These are phyloP conservation scores for Lactarius evosmus DNA, from an alignment of 768 basidiomycete genomes.

Conservation along the genomic window DNA sequence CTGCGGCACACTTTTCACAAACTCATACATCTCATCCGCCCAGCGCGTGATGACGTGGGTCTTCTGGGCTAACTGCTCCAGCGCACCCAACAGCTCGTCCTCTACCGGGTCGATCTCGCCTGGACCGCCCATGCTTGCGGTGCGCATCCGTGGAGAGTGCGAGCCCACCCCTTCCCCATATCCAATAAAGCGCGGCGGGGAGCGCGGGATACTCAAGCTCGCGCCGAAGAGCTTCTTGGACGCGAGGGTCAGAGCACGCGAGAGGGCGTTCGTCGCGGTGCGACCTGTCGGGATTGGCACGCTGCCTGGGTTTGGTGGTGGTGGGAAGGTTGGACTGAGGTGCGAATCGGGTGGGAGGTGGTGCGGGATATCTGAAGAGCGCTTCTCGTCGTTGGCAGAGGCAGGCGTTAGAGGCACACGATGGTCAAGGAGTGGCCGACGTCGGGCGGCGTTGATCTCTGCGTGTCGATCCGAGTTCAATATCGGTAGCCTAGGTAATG, in stretches of 20 bases:
- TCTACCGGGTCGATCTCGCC: slow-evolving; percentile 58
- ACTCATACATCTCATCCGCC: slow-evolving; percentile 93
- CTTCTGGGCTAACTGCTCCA: slow-evolving; percentile 95
- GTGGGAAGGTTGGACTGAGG: slow-evolving; percentile 54
- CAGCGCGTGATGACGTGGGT: slow-evolving; percentile 90
- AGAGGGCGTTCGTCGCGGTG: slow-evolving; percentile 67
- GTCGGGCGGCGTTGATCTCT: slow-evolving; percentile 65
- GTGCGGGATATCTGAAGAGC: slow-evolving; percentile 33
- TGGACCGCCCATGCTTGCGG: slow-evolving; percentile 38
- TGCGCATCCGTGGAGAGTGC: slow-evolving; percentile 37
- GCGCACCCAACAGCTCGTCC: slow-evolving; percentile 69
- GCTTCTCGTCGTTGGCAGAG: slow-evolving; percentile 47
- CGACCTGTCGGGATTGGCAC: slow-evolving; percentile 63
- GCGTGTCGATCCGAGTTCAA: slow-evolving; percentile 24
- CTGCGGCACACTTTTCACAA: slow-evolving; percentile 79
- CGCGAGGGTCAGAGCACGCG: slow-evolving; percentile 74
- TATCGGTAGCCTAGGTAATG: neutral
- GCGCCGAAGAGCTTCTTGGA: slow-evolving; percentile 79
- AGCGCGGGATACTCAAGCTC: slow-evolving; percentile 38
- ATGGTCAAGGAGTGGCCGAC: slow-evolving; percentile 57
- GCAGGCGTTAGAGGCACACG: slow-evolving; percentile 42
- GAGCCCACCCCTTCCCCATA: neutral
- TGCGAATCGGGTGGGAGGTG: slow-evolving; percentile 35
- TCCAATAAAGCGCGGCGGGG: slow-evolving; percentile 36
- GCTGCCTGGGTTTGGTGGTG: slow-evolving; percentile 51